Percentiles rank a stretch among this genome's conserved stretches.
Evolutionary conservation across 768 basidiomycete species (phyloP).

Genomic region (Leccinum fibrillosum): DNA sequence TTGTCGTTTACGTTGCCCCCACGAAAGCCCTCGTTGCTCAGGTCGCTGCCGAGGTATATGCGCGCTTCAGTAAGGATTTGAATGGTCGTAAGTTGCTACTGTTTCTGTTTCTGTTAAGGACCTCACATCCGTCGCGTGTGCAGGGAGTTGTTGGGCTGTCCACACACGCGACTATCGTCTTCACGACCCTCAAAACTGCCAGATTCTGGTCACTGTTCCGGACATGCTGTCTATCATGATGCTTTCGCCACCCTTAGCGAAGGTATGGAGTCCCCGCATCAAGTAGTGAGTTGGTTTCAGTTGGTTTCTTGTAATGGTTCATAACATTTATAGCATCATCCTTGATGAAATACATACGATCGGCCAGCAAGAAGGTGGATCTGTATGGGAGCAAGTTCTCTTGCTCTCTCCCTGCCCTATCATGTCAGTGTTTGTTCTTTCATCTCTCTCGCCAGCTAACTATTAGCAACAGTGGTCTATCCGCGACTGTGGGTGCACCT

Average conservation of each 20-base stretch:
- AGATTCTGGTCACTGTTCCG: conserved; percentile 73
- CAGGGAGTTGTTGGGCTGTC: conserved; percentile 62
- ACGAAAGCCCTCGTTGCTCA: conserved; percentile 74
- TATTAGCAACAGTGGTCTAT: conserved; percentile 50
- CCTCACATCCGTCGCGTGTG: not conserved
- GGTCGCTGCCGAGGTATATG: conserved; percentile 72
- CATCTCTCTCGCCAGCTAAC: not conserved
- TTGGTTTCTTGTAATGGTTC: not conserved
- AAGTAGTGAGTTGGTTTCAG: conserved; percentile 42
- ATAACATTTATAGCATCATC: conserved; percentile 48
- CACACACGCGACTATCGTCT: conserved; percentile 64
- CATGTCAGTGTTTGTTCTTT: conserved; percentile 45
- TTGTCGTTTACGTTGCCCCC: conserved; percentile 71
- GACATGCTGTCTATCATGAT: conserved; percentile 69
- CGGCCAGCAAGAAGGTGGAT: conserved; percentile 65
- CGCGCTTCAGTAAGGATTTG: conserved; percentile 57
- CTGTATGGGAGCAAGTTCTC: conserved; percentile 75
- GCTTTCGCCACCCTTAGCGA: conserved; percentile 61
- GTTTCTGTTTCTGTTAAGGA: not conserved
- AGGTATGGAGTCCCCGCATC: conserved; percentile 58
- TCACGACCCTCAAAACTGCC: conserved; percentile 62
- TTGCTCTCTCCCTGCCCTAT: conserved; percentile 68
- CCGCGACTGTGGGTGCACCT: conserved; percentile 67
- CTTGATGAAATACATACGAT: conserved; percentile 59
- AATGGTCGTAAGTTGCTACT: conserved; percentile 41